These are phyloP conservation scores for Aegilops sharonensis DNA, from an alignment of 176 grass and related monocot genomes.

Conservation along the genomic window DNA sequence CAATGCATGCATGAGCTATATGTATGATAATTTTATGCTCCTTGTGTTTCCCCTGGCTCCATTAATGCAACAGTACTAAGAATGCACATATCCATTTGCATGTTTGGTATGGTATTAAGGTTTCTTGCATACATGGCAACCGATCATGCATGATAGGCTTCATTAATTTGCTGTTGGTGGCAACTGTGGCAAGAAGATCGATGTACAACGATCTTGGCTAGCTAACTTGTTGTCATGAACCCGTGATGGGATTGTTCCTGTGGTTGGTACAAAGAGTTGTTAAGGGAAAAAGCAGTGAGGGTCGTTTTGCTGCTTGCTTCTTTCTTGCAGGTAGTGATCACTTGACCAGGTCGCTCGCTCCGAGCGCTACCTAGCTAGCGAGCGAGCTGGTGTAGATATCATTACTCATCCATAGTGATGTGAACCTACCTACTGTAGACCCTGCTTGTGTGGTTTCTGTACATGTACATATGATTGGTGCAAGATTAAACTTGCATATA, in stretches of 20 bases:
- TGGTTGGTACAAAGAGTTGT: constrained; percentile 46
- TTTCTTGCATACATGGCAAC: constrained; percentile 9
- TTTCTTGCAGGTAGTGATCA: constrained; percentile 34
- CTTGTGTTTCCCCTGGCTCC: constrained; percentile 4
- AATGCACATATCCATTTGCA: constrained; percentile 4
- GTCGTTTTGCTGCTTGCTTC: constrained; percentile 37
- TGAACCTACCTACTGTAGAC: constrained; percentile 35
- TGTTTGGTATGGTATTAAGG: constrained; percentile 30
- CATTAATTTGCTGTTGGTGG: constrained; percentile 20
- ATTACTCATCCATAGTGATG: constrained; percentile 25
- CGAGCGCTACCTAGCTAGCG: constrained; percentile 2
- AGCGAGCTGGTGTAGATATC: constrained; percentile 17
- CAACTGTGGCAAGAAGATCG: constrained; percentile 23
- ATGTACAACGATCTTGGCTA: constrained; percentile 19
- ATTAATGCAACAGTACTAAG: constrained; percentile 28
- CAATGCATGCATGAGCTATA: constrained; percentile 26
- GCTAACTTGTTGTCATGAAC: constrained; percentile 16
- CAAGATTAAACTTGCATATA: neutral
- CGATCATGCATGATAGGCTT: neutral
- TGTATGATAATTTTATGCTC: constrained; percentile 60
- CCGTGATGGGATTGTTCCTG: constrained; percentile 27
- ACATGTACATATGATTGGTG: constrained; percentile 35
- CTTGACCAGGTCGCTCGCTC: constrained; percentile 32
- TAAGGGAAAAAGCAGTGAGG: constrained; percentile 29
- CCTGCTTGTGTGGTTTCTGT: neutral